These are phyloP conservation scores for Candida patagonica DNA, from an alignment of 805 yeast species.

Conservation along the genomic window DNA sequence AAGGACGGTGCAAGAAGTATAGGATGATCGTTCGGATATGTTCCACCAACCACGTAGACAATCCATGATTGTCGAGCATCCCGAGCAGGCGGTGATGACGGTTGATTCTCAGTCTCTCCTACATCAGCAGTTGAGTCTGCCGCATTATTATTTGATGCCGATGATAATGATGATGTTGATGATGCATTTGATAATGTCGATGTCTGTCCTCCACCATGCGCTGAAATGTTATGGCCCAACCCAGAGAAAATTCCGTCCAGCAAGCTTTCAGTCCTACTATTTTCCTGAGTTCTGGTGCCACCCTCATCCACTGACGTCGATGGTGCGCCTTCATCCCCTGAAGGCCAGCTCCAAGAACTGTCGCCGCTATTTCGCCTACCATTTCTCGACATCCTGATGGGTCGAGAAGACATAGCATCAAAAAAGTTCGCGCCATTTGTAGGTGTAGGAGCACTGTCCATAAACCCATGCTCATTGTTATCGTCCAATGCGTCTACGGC, in stretches of 20 bases:
- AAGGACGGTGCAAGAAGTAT: constrained; percentile 39
- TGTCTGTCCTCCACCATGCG: neutral
- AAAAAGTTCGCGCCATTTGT: constrained; percentile 7
- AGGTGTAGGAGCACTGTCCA: neutral
- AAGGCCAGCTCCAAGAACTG: neutral
- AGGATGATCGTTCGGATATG: constrained; percentile 42
- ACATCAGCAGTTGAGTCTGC: neutral
- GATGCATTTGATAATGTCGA: neutral
- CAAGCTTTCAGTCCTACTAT: constrained; percentile 3
- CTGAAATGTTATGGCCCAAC: neutral
- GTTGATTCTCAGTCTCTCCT: neutral
- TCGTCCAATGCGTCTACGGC: constrained; percentile 26
- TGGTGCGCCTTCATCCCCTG: constrained; percentile 11
- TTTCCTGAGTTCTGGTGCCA: constrained; percentile 12
- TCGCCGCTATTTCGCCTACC: neutral
- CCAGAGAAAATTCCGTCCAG: constrained; percentile 4
- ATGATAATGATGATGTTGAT: neutral
- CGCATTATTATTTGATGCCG: neutral
- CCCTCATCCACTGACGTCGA: constrained; percentile 1
- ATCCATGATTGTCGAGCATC: constrained; percentile 42
- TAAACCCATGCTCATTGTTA: constrained; percentile 7
- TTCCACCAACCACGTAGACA: constrained; percentile 53
- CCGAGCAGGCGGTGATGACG: constrained; percentile 1
- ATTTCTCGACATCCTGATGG: constrained; percentile 4
- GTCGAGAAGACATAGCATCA: constrained; percentile 11